Evolutionary conservation across 2,329 filamentous ascomycete species (phyloP).

Genomic region (Nannizziopsis barbatae): DNA sequence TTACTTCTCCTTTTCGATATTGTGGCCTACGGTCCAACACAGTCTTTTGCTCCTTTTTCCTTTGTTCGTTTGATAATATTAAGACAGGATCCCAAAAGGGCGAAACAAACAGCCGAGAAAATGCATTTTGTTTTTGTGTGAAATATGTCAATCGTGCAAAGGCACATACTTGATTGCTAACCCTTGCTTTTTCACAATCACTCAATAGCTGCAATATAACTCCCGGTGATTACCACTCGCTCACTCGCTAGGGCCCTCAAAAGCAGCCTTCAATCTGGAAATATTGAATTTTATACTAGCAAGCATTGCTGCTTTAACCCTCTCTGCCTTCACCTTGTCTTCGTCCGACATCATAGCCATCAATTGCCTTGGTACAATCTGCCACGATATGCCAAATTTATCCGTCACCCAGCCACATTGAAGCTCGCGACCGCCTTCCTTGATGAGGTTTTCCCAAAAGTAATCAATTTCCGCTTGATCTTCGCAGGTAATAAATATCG

Average conservation of each 20-base stretch:
- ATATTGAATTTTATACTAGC: constrained; percentile 38
- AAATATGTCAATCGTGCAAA: background rate
- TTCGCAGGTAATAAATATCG: constrained; percentile 37
- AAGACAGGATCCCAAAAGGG: constrained; percentile 1
- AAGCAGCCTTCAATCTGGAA: constrained; percentile 29
- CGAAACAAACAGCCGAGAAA: background rate
- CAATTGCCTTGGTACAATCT: constrained; percentile 35
- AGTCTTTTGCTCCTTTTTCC: background rate
- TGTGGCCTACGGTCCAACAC: background rate
- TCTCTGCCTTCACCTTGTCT: constrained; percentile 25
- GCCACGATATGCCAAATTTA: constrained; percentile 40
- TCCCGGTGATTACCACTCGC: too few relatives aligned
- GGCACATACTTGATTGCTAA: background rate
- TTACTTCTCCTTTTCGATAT: too few relatives aligned
- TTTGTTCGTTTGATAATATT: background rate
- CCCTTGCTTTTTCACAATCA: too few relatives aligned
- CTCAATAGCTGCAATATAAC: background rate
- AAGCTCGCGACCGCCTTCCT: constrained; percentile 30
- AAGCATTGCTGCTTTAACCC: constrained; percentile 31
- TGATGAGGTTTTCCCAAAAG: constrained; percentile 37
- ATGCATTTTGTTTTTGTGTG: background rate
- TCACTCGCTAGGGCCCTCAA: constrained; percentile 16
- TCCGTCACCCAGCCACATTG: constrained; percentile 40
- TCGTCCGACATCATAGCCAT: constrained; percentile 27
- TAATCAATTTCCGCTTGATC: constrained; percentile 40